Evolutionary conservation across 352 stramenopile species (phyloP).

Genomic region (Phytophthora ramorum): DNA sequence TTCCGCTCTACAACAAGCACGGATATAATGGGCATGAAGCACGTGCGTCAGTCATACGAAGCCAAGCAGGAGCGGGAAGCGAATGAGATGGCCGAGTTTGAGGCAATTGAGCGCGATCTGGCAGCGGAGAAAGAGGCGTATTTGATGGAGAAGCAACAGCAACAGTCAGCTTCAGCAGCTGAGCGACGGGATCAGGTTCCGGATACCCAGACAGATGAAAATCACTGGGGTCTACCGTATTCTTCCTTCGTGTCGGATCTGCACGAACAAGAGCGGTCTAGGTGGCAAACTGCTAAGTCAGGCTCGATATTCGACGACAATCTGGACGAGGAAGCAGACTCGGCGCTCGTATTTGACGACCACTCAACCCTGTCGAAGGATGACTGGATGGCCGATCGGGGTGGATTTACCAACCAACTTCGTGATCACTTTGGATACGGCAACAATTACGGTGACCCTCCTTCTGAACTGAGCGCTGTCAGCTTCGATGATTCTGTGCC

Average conservation of each 20-base stretch:
- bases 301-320: conserved; percentile 35
- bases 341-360: conserved; percentile 51
- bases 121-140: conserved; percentile 69
- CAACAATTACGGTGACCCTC: conserved; percentile 23
- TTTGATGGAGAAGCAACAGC: conserved; percentile 46
- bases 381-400: conserved; percentile 21
- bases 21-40: conserved; percentile 64
- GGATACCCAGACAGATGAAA: conserved; percentile 17
- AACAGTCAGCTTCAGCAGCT: not conserved
- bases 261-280: conserved; percentile 28
- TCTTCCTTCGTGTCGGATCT: conserved; percentile 39
- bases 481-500: conserved; percentile 85
- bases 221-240: conserved; percentile 26
- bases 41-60: conserved; percentile 64
- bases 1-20: conserved; percentile 44
- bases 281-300: conserved; percentile 10
- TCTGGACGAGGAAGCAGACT: conserved; percentile 53
- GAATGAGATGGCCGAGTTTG: conserved; percentile 81
- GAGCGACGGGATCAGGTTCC: conserved; percentile 8
- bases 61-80: conserved; percentile 63
- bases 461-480: conserved; percentile 73
- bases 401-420: conserved; percentile 17
- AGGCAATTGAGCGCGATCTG: conserved; percentile 75
- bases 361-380: conserved; percentile 20
- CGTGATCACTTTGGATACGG: conserved; percentile 34